Evolutionary conservation across 1,139 yeast genomes (phyloP).

Genomic region (Debaryomycetaceae sp.): DNA sequence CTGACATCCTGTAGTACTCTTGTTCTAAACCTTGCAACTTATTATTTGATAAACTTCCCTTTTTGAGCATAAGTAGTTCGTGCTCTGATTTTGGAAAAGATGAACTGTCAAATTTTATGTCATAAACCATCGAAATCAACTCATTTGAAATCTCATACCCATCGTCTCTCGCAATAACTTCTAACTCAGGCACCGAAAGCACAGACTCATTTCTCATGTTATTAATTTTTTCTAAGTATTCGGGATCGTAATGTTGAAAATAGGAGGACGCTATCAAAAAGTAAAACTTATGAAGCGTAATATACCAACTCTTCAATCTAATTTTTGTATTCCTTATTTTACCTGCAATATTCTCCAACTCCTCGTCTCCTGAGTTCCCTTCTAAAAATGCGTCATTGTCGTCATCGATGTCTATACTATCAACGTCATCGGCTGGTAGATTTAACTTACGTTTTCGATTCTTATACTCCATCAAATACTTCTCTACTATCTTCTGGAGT

Average conservation of each 20-base stretch:
- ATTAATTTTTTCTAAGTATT: constrained; percentile 27
- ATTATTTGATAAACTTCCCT: background rate
- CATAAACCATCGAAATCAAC: constrained; percentile 22
- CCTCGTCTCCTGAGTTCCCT: constrained; percentile 16
- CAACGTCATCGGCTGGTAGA: background rate
- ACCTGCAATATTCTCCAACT: constrained; percentile 21
- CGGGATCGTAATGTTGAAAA: constrained; percentile 57
- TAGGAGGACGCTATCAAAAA: constrained; percentile 81
- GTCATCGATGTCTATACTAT: constrained; percentile 9
- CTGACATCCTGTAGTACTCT: constrained; percentile 61
- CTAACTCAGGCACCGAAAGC: constrained; percentile 3
- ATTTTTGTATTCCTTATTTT: constrained; percentile 20
- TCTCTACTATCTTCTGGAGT: constrained; percentile 16
- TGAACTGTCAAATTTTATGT: constrained; percentile 7
- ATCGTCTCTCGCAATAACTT: background rate
- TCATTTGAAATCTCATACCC: constrained; percentile 16
- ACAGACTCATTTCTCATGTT: constrained; percentile 7
- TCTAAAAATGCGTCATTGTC: constrained; percentile 19
- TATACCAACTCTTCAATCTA: constrained; percentile 49
- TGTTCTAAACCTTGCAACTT: constrained; percentile 19
- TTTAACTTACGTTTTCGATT: constrained; percentile 5
- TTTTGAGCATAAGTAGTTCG: background rate
- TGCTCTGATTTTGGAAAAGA: background rate
- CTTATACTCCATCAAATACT: constrained; percentile 14
- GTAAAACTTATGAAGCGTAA: constrained; percentile 68